Evolutionary conservation across 1,284 basidiomycete genomes (phyloP).

Genomic region (Rhodotorula sp.): DNA sequence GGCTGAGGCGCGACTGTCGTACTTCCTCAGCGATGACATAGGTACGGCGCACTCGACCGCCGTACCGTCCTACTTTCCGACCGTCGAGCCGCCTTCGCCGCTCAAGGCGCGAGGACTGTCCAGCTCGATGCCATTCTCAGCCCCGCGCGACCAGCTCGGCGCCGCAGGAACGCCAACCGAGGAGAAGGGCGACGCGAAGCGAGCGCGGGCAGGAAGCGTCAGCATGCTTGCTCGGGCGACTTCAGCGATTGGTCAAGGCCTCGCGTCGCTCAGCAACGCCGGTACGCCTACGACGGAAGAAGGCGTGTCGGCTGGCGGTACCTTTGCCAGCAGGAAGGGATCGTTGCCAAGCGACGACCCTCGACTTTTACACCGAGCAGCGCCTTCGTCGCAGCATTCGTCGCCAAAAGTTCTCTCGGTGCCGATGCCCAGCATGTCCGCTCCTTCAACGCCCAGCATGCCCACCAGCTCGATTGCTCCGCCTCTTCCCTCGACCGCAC

Average conservation of each 20-base stretch:
- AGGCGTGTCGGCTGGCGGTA: constrained; percentile 27
- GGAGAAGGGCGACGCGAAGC: neutral
- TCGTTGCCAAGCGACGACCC: constrained; percentile 1
- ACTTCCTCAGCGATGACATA: constrained; percentile 11
- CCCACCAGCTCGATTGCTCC: neutral
- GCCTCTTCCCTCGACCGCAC: neutral
- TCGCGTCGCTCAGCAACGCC: constrained; percentile 61
- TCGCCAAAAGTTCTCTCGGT: neutral
- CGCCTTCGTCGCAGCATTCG: neutral
- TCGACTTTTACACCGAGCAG: neutral
- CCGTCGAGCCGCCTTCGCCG: constrained; percentile 15
- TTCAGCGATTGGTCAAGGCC: constrained; percentile 70
- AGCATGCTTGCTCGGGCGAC: constrained; percentile 92
- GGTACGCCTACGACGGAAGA: neutral
- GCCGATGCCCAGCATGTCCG: neutral
- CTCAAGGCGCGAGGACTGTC: neutral
- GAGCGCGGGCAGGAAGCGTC: constrained; percentile 62
- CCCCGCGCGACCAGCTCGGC: neutral
- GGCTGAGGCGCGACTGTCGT: constrained; percentile 13
- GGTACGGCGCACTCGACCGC: neutral
- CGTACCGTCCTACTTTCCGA: constrained; percentile 24
- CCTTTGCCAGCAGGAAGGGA: constrained; percentile 4
- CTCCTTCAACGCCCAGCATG: neutral
- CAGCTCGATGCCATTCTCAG: neutral
- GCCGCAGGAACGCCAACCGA: neutral